Evolutionary conservation across 805 yeast species (phyloP).

Genomic region (Myxozyma geophila): DNA sequence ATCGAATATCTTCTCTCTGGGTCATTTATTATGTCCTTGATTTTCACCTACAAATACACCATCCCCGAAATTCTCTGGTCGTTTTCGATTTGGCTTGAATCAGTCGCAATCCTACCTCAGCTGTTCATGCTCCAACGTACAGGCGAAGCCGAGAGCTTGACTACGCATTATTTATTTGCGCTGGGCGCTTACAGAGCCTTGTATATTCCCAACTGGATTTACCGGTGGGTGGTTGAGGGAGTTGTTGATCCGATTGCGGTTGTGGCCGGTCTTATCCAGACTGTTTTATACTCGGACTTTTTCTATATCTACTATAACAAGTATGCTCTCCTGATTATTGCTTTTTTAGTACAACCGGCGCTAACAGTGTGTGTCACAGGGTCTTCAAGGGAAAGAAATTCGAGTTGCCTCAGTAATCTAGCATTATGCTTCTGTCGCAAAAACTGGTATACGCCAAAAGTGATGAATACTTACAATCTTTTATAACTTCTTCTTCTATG

Average conservation of each 20-base stretch:
- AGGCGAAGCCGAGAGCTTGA: constrained; percentile 84
- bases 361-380: constrained; percentile 9
- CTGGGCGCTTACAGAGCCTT: constrained; percentile 87
- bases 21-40: constrained; percentile 58
- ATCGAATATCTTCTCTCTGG: constrained; percentile 71
- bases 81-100: constrained; percentile 89
- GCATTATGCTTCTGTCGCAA: background rate
- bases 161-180: constrained; percentile 92
- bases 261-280: constrained; percentile 82
- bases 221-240: constrained; percentile 61
- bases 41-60: constrained; percentile 70
- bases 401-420: constrained; percentile 61
- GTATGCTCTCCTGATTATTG: constrained; percentile 17
- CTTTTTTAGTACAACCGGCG: background rate
- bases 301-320: constrained; percentile 84
- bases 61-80: constrained; percentile 74
- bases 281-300: constrained; percentile 89
- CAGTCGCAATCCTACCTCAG: constrained; percentile 91
- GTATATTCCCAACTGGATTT: constrained; percentile 94
- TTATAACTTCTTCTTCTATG: background rate
- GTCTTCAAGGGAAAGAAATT: constrained; percentile 81
- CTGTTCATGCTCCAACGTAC: constrained; percentile 85
- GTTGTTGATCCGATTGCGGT: constrained; percentile 69
- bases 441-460: no score
- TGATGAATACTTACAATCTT: no score